Evolutionary conservation across 2,329 filamentous ascomycete species (phyloP).

Genomic region (Coniochaeta sp.): DNA sequence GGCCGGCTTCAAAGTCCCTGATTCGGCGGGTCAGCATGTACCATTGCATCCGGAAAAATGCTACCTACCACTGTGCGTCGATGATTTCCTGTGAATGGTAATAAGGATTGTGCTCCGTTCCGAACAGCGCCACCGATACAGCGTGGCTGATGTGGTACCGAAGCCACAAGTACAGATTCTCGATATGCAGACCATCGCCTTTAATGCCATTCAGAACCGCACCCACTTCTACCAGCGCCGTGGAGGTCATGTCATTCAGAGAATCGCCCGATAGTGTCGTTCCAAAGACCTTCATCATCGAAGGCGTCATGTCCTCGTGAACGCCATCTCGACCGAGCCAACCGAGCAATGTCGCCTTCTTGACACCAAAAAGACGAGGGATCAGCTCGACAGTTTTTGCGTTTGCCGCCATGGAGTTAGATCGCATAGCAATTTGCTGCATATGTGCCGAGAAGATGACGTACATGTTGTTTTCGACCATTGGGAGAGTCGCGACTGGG

Average conservation of each 20-base stretch:
- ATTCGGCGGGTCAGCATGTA: neutral
- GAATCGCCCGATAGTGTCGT: conserved; percentile 21
- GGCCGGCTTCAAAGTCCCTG: neutral
- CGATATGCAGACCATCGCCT: conserved; percentile 17
- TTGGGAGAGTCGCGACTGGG: conserved; percentile 6
- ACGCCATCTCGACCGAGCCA: conserved; percentile 22
- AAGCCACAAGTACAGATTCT: conserved; percentile 30
- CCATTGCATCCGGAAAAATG: neutral
- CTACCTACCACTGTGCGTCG: conserved; percentile 28
- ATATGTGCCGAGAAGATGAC: conserved; percentile 11
- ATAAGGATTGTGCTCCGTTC: conserved; percentile 31
- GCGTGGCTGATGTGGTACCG: conserved; percentile 28
- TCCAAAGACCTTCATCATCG: conserved; percentile 27
- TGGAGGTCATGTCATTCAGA: conserved; percentile 25
- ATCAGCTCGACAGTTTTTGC: conserved; percentile 29
- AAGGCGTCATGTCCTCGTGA: conserved; percentile 23
- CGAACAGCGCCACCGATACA: conserved; percentile 31
- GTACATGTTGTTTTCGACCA: neutral
- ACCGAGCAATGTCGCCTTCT: conserved; percentile 18
- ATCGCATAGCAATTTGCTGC: conserved; percentile 28
- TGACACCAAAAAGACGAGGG: conserved; percentile 28
- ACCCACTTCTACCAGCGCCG: conserved; percentile 25
- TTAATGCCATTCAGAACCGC: conserved; percentile 17
- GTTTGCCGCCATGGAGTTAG: conserved; percentile 33
- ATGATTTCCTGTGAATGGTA: conserved; percentile 22